These are phyloP conservation scores for Hymenoscyphus occultus DNA, from an alignment of 2,329 filamentous ascomycete species.

Conservation along the genomic window DNA sequence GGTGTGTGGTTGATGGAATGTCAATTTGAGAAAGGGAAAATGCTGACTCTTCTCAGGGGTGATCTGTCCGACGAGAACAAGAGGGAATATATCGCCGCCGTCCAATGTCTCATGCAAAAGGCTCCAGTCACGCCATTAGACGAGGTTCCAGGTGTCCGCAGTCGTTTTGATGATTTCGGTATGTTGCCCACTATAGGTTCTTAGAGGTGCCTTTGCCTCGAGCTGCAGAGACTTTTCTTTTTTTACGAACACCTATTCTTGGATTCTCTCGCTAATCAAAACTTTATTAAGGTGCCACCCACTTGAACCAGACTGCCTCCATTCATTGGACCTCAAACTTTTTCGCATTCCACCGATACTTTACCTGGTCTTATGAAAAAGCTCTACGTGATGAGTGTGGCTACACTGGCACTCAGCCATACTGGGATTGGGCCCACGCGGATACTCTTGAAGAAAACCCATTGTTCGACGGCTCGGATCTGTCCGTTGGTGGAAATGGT, in stretches of 20 bases:
- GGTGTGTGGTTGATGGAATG: background rate
- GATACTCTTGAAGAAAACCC: slow-evolving; percentile 46
- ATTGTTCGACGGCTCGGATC: slow-evolving; percentile 50
- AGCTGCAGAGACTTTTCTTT: background rate
- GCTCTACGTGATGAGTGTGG: slow-evolving; percentile 41
- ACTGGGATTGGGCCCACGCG: slow-evolving; percentile 42
- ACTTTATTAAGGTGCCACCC: slow-evolving; percentile 35
- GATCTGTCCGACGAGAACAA: background rate
- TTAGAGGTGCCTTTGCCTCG: background rate
- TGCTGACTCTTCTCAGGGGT: background rate
- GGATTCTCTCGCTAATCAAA: slow-evolving; percentile 28
- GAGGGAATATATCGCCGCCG: slow-evolving; percentile 35
- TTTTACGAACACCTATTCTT: too few relatives aligned
- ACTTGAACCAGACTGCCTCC: slow-evolving; percentile 33
- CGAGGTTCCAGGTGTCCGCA: slow-evolving; percentile 34
- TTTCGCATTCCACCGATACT: slow-evolving; percentile 44
- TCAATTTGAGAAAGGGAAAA: background rate
- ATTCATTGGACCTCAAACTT: slow-evolving; percentile 24
- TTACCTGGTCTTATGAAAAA: slow-evolving; percentile 40
- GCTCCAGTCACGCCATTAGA: slow-evolving; percentile 27
- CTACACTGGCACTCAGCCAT: slow-evolving; percentile 37
- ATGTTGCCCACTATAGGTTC: background rate
- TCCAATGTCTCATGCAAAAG: slow-evolving; percentile 36
- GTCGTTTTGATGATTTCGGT: slow-evolving; percentile 25
- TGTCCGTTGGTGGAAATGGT: slow-evolving; percentile 46